These are phyloP conservation scores for Hyphodiscus hymeniophilus DNA, from an alignment of 495 filamentous ascomycete species.

Conservation along the genomic window DNA sequence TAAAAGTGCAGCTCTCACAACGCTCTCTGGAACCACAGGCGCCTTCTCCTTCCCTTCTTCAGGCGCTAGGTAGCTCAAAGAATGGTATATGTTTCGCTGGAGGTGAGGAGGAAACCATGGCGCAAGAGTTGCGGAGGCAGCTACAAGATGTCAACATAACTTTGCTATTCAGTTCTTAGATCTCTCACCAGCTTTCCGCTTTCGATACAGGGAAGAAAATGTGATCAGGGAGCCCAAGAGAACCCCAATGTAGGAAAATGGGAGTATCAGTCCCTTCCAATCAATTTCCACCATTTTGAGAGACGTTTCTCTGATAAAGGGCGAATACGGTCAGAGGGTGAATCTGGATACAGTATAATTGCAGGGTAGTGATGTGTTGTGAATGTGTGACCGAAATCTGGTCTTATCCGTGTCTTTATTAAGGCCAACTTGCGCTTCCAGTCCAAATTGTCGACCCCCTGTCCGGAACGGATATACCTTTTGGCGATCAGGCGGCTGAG, in stretches of 20 bases:
- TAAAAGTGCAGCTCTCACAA: constrained; percentile 85
- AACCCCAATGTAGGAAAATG: constrained; percentile 79
- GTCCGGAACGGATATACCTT: too few species aligned
- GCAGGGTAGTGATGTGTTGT: too few species aligned
- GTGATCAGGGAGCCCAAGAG: constrained; percentile 81
- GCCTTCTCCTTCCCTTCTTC: constrained; percentile 58
- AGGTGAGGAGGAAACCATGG: constrained; percentile 90
- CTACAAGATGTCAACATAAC: constrained; percentile 22
- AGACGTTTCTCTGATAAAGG: background rate
- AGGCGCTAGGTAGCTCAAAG: constrained; percentile 79
- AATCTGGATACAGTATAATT: too few species aligned
- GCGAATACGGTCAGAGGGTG: too few species aligned
- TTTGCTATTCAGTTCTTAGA: background rate
- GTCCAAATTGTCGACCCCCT: too few species aligned
- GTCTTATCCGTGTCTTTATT: too few species aligned
- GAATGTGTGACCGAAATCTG: too few species aligned
- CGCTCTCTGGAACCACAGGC: constrained; percentile 66
- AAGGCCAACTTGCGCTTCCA: too few species aligned
- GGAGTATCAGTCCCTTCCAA: constrained; percentile 73
- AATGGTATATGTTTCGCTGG: constrained; percentile 89
- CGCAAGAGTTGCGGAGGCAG: constrained; percentile 68
- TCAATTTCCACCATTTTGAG: constrained; percentile 52
- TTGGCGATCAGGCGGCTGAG: too few species aligned
- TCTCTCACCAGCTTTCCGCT: constrained; percentile 77
- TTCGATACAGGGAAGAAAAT: constrained; percentile 87